Base-by-base conservation (phyloP, 129 eudicot genomes). In the Apium graveolens region DNA sequence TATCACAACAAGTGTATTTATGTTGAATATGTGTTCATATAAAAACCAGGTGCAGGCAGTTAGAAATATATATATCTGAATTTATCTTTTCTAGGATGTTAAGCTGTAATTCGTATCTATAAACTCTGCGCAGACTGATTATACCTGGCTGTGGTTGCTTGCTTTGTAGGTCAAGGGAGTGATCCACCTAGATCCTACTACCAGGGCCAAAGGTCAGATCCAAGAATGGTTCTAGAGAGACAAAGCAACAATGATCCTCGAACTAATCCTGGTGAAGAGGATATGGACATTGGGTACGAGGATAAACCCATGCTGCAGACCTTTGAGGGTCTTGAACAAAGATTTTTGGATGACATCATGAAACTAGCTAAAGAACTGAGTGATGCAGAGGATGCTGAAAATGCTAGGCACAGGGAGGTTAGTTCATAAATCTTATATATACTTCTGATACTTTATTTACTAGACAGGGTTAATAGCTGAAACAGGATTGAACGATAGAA, bases 331-430 rank as follows among this genome's bases (percentile, higher is more conserved):
- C 95, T 93, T 83, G 98, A 93, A 78, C 88, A 90, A 84, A 92
- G 89, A 82, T 92, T 92, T 81, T 80, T 81, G 74, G 90, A 88
- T 77, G 98, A 92, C 76, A 90, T 92, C 44, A 83, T 84, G 87
- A 90, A 88, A 85, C 85, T 93, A 74, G 81, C 84, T 79, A 89
- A 91, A 84, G 97, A 93, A 75, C 95, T 89, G 82, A 79, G 75
- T 55, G 97, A 93, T 85, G 91, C 92, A 70, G 98, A 93, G 87
- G 97, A 93, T 81, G 95, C 90, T 9, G 98, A 93, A 84, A 89
- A 87, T 91, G 90, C 92, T 21, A 86, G 97, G 49, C 98, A 93
- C 69, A 82, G 87, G 82, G 98, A 89, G 98, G 98, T 91, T 45
- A 75, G 95, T 77, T 31, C 38, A 65, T 42, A 18, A 21, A 5